Evolutionary conservation across 1,139 yeast genomes (phyloP), one percentile per base, ranked within the genome.

Genomic region (Arxiozyma bovina): DNA sequence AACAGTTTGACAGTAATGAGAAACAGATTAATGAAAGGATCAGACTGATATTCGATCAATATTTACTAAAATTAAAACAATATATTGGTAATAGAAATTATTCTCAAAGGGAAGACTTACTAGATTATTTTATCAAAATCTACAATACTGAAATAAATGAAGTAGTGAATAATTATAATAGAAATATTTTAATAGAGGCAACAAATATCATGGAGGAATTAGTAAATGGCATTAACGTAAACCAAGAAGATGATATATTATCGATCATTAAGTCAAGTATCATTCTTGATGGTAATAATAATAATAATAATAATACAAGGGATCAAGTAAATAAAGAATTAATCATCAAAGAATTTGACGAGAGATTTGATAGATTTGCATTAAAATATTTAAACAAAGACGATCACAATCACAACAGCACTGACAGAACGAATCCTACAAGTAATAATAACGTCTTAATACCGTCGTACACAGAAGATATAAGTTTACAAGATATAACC

Each of bases 401-500:
- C 21, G 23, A 42, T 21, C 22, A 18, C 17, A 23, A 42, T 20
- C 17, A 18, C 25, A 12, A 20, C 9, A 21, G 4, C 34, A 23
- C 21, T 15, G 12, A 12, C 25, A 44, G 17, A 27, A 27, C 8
- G 30, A 22, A 23, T 12, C 12, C 8, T 18, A 34, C 40, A 4
- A 20, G 21, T n/a, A 44, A 44, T 44, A 12, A 44, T 22, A 44
- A 44, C 12, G 17, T 21, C 23, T 17, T 23, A 12, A 17, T 44
- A 44, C 46, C 46, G 18, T 27, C 46, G 17, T 25, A 23, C 12
- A 34, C 40, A 12, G 40, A 34, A 3, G 40, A 34, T 34, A 52
- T 60, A 12, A 62, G 65, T 54, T 55, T 62, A 58, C 63, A 61
- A 50, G 65, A 61, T 53, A 56, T 54, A 45, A 54, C 55, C 30